phyloP scores from a whole-genome alignment of 2,329 filamentous ascomycete species.

The Hypoxylon rubiginosum region DNA sequence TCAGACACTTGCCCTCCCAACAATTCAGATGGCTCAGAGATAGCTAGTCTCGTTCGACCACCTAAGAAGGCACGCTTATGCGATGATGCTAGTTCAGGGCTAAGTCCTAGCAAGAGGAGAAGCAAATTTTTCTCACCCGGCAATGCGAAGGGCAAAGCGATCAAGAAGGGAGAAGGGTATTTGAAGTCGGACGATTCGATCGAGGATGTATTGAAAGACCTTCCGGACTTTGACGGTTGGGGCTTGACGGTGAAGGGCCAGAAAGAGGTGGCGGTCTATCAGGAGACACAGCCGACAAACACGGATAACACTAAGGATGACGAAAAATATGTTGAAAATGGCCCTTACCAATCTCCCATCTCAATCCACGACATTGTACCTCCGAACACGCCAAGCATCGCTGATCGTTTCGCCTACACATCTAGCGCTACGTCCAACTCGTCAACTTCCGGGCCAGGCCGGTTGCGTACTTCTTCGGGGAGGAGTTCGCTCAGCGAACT shows the following conservation, averaged over 20 bases:
- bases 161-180: slow-evolving; percentile 57
- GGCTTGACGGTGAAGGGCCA: slow-evolving; percentile 53
- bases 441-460: background rate
- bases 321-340: slow-evolving; percentile 17
- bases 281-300: slow-evolving; percentile 53
- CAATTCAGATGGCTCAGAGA: slow-evolving; percentile 29
- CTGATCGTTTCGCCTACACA: slow-evolving; percentile 53
- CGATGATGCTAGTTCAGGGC: slow-evolving; percentile 55
- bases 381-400: slow-evolving; percentile 48
- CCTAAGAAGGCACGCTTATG: slow-evolving; percentile 71
- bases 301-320: slow-evolving; percentile 40
- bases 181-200: slow-evolving; percentile 70
- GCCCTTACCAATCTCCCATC: slow-evolving; percentile 7
- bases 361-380: slow-evolving; percentile 9
- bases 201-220: slow-evolving; percentile 64
- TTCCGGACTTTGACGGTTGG: slow-evolving; percentile 68
- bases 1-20: slow-evolving; percentile 14
- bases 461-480: slow-evolving; percentile 43
- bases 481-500: slow-evolving; percentile 44
- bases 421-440: slow-evolving; percentile 31
- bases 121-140: slow-evolving; percentile 67
- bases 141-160: slow-evolving; percentile 45
- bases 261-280: slow-evolving; percentile 61
- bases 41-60: slow-evolving; percentile 54
- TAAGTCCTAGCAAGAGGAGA: slow-evolving; percentile 54